phyloP scores from a whole-genome alignment of 306 rosid genomes.

The Lupinus albus region DNA sequence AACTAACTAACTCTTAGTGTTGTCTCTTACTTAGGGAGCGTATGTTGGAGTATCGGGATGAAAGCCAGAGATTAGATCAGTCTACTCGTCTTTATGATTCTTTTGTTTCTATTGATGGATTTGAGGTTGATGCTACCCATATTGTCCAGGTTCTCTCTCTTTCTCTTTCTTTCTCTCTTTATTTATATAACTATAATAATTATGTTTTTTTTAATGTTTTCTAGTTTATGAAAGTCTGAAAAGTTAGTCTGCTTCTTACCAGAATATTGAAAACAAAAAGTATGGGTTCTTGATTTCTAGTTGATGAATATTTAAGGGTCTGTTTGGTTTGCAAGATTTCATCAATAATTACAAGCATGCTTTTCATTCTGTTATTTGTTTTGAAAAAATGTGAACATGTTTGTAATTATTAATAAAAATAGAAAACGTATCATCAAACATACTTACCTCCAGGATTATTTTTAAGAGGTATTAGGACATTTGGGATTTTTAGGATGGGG shows the following conservation, averaged over 20 bases:
- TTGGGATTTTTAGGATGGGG: conserved; percentile 28
- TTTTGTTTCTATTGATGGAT: conserved; percentile 76
- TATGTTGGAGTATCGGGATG: conserved; percentile 79
- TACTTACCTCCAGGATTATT: conserved; percentile 13
- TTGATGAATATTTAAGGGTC: neutral
- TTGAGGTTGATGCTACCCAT: conserved; percentile 85
- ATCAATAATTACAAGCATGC: too few relatives aligned
- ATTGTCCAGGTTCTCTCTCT: conserved; percentile 74
- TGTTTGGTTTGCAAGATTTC: too few relatives aligned
- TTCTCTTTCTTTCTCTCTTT: too few relatives aligned
- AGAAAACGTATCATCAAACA: too few relatives aligned
- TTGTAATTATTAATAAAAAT: too few relatives aligned
- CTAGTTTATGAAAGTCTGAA: neutral
- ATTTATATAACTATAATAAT: too few relatives aligned
- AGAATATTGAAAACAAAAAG: neutral
- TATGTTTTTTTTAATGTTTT: too few relatives aligned
- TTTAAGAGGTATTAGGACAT: conserved; percentile 26
- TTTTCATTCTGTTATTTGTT: too few relatives aligned
- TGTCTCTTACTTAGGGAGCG: conserved; percentile 60
- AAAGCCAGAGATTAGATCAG: conserved; percentile 93
- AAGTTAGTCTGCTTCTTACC: neutral
- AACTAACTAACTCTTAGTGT: conserved; percentile 38
- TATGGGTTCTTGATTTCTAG: neutral
- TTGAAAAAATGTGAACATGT: too few relatives aligned
- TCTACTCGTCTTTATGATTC: conserved; percentile 91